Evolutionary conservation across 75 land plant species (phyloP), one percentile per base, ranked within the genome.

Genomic region (Selaginella tamariscina): DNA sequence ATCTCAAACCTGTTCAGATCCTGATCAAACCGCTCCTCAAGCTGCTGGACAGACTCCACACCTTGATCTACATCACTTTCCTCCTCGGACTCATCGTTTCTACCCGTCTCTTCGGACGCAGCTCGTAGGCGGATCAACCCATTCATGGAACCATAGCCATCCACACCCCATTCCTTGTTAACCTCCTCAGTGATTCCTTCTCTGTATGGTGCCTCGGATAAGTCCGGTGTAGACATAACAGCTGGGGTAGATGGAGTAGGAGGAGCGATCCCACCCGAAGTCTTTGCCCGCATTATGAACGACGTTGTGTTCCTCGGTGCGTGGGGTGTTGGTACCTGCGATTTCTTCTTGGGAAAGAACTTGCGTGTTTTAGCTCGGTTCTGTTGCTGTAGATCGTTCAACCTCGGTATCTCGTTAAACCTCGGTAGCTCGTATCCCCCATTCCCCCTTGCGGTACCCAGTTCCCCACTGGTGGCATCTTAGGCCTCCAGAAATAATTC

Each of bases 61-160:
- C 0, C 72, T 80, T 22, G 70, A 80, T 27, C 78, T 0, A 62
- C 68, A 27, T 71, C 73, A 29, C 70, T 55, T 27, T 68, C 74
- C 27, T 66, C 80, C 30, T 71, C 80, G 0, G 74, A 80, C 0
- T 88, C 84, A 0, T 68, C 30, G 5, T 72, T 80, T 21, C 64
- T 56, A 1, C 78, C 74, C 0, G 78, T 78, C 13, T 63, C 74
- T 60, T 69, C 71, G 9, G 64, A 39, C 26, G 31, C 32, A 0
- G 82, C 79, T 24, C 82, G 70, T 9, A 92, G 82, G 31, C 94
- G 79, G 56, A 92, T 92, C 70, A 92, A 64, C 1, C 97, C 97
- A 44, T 89, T 89, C 97, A 92, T 92, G 11, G 95, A 82, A 0
- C 97, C 97, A 75, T 92, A 92, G 26, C 95, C 97, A 67, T 89